Conservation (phyloP, 2,329 filamentous ascomycete genomes). For the Westerdykella sp. region DNA sequence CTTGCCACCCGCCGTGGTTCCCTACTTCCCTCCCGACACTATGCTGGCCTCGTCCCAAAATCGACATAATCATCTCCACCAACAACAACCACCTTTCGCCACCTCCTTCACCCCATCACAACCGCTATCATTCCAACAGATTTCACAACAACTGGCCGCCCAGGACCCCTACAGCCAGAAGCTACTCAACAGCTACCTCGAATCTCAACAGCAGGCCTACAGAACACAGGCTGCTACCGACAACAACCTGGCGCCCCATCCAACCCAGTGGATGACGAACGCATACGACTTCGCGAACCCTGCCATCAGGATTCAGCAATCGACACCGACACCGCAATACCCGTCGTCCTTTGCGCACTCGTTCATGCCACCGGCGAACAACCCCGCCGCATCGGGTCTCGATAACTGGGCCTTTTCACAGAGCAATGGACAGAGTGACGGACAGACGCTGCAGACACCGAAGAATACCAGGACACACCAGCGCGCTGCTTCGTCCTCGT, state of each 20-base stretch:
- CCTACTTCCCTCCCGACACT: conserved; percentile 24
- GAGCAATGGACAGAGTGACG: conserved; percentile 22
- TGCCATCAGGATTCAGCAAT: conserved; percentile 37
- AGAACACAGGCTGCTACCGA: conserved; percentile 2
- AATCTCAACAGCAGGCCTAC: conserved; percentile 26
- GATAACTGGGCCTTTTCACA: conserved; percentile 29
- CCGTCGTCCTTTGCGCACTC: conserved; percentile 22
- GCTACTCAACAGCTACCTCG: conserved; percentile 34
- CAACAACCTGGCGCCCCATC: conserved; percentile 5
- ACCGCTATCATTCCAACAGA: conserved; percentile 23
- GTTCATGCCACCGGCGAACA: conserved; percentile 24
- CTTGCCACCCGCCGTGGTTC: conserved; percentile 34
- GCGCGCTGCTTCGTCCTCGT: conserved; percentile 36
- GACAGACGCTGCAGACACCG: conserved; percentile 30
- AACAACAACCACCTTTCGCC: conserved; percentile 9
- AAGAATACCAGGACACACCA: conserved; percentile 25
- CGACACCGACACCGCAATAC: conserved; percentile 34
- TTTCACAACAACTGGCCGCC: conserved; percentile 20
- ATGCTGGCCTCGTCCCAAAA: conserved; percentile 33
- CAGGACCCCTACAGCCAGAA: conserved; percentile 29
- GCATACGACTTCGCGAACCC: conserved; percentile 33
- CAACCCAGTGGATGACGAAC: conserved; percentile 30
- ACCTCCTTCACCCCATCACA: conserved; percentile 16
- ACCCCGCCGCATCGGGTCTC: conserved; percentile 19
- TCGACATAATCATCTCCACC: conserved; percentile 32